phyloP scores from a whole-genome alignment of 2,329 filamentous ascomycete species.

The Cladosporium sp. region DNA sequence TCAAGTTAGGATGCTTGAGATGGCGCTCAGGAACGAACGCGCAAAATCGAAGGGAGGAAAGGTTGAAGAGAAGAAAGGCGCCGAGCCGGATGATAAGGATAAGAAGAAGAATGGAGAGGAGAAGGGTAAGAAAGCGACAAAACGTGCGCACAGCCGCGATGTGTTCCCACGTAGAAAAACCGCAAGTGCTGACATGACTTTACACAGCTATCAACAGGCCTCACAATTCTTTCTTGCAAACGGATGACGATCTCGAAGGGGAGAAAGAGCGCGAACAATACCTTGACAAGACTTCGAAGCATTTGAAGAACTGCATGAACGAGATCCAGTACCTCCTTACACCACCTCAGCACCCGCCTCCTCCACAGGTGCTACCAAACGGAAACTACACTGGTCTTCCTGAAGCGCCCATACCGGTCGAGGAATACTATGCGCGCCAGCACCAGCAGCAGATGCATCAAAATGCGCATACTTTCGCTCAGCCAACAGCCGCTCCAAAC shows the following conservation, averaged over 20 bases:
- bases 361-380: slow-evolving; percentile 43
- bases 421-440: slow-evolving; percentile 57
- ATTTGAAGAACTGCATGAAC: slow-evolving; percentile 62
- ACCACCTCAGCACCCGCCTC: slow-evolving; percentile 58
- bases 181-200: slow-evolving; percentile 17
- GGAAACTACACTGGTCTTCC: slow-evolving; percentile 35
- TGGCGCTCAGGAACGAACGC: slow-evolving; percentile 79
- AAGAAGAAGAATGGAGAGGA: slow-evolving; percentile 15
- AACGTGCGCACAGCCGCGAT: slow-evolving; percentile 18
- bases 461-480: slow-evolving; percentile 22
- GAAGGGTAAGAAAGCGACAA: slow-evolving; percentile 19
- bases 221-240: slow-evolving; percentile 50
- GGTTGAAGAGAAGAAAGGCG: slow-evolving; percentile 22
- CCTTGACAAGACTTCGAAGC: slow-evolving; percentile 59
- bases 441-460: slow-evolving; percentile 35
- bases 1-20: slow-evolving; percentile 85
- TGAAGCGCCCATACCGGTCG: slow-evolving; percentile 52
- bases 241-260: slow-evolving; percentile 37
- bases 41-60: slow-evolving; percentile 49
- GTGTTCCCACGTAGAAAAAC: background rate
- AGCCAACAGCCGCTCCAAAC: slow-evolving; percentile 49
- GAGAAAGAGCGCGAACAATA: slow-evolving; percentile 55
- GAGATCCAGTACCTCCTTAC: slow-evolving; percentile 66
- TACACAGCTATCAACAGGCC: slow-evolving; percentile 41
- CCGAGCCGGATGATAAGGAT: slow-evolving; percentile 15